These are phyloP conservation scores for Fusarium udum DNA, from an alignment of 2,329 filamentous ascomycete genomes.

Conservation along the genomic window DNA sequence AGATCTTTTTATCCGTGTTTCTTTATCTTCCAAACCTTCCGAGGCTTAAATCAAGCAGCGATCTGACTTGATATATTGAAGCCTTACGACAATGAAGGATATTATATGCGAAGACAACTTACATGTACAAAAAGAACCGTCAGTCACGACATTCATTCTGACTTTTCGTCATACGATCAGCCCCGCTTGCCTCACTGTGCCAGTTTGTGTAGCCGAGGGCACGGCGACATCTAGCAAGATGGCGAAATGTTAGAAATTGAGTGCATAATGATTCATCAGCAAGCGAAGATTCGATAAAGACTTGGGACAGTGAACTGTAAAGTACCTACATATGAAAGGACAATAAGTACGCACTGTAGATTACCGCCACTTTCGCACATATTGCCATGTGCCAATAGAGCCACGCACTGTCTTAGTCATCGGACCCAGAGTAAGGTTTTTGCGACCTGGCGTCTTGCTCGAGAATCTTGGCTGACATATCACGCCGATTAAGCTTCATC, in stretches of 20 bases:
- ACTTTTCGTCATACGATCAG: background rate
- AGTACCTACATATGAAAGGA: no score
- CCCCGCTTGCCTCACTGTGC: background rate
- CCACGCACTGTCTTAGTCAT: background rate
- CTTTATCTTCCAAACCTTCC: no score
- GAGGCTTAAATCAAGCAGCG: no score
- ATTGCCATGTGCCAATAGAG: rapidly evolving
- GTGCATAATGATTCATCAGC: background rate
- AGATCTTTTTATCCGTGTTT: background rate
- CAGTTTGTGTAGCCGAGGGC: background rate
- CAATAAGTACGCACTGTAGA: background rate
- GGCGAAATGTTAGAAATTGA: rapidly evolving
- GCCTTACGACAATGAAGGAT: no score
- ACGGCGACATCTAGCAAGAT: rapidly evolving
- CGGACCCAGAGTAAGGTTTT: background rate
- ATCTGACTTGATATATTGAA: no score
- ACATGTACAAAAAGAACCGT: background rate
- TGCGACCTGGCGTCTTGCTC: background rate
- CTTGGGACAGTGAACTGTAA: rapidly evolving
- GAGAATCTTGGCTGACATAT: background rate
- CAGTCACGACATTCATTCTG: background rate
- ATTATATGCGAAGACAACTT: no score
- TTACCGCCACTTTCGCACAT: rapidly evolving
- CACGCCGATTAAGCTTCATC: background rate
- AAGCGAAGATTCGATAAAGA: rapidly evolving